Evolutionary conservation across 768 basidiomycete species (phyloP).

Genomic region (Boletus speciosus): DNA sequence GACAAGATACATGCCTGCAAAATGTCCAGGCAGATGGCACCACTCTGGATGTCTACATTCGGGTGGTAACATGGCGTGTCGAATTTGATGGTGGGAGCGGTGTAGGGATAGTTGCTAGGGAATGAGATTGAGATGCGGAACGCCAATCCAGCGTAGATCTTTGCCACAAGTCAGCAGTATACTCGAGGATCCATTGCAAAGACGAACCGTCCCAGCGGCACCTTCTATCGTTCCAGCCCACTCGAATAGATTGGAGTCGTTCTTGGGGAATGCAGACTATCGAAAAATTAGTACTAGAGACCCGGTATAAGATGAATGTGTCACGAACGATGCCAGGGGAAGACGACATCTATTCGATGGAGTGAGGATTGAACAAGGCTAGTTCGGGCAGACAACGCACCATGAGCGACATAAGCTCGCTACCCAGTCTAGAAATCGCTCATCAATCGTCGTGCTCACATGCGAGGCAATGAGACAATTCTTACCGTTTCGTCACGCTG

Average conservation of each 20-base stretch:
- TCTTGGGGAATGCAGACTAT: slow-evolving; percentile 87
- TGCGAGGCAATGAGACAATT: not conserved
- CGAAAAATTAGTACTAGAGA: not conserved
- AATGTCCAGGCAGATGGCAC: slow-evolving; percentile 84
- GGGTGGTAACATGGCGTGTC: slow-evolving; percentile 90
- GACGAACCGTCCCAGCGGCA: slow-evolving; percentile 56
- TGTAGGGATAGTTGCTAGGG: slow-evolving; percentile 86
- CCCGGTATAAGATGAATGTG: not conserved
- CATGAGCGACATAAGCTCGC: slow-evolving; percentile 87
- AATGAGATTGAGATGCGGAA: slow-evolving; percentile 85
- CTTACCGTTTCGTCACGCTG: slow-evolving; percentile 80
- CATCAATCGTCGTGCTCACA: slow-evolving; percentile 1
- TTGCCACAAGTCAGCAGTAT: slow-evolving; percentile 6
- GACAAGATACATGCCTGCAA: slow-evolving; percentile 55
- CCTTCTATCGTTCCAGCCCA: slow-evolving; percentile 91
- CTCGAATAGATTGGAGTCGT: slow-evolving; percentile 82
- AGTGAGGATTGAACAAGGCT: slow-evolving; percentile 2
- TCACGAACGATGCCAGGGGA: slow-evolving; percentile 79
- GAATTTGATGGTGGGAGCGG: slow-evolving; percentile 80
- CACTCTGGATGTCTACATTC: slow-evolving; percentile 76
- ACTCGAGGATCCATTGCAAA: not conserved
- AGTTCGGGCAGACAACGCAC: slow-evolving; percentile 41
- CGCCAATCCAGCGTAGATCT: slow-evolving; percentile 76
- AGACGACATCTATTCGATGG: slow-evolving; percentile 65
- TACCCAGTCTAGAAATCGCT: slow-evolving; percentile 53